Evolutionary conservation across 129 eudicot species (phyloP).

Genomic region (Centrapalus pauciflorus): DNA sequence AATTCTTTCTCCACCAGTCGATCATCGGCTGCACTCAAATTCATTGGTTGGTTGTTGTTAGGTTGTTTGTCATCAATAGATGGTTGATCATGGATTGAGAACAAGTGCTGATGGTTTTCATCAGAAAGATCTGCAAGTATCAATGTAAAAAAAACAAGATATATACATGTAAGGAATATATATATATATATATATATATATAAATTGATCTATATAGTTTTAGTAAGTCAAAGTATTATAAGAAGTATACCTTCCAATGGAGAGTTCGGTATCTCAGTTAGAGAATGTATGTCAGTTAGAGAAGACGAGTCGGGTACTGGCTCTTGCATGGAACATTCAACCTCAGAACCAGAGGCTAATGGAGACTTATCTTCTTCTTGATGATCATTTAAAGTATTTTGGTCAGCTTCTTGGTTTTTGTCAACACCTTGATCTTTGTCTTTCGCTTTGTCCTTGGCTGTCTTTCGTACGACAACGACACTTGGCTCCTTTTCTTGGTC

Average conservation of each 20-base stretch:
- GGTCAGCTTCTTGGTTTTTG: slow-evolving; percentile 7
- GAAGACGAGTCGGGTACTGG: slow-evolving; percentile 7
- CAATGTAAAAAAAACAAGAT: slow-evolving; percentile 7
- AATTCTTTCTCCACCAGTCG: neutral
- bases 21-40: neutral
- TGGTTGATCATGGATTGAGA: slow-evolving; percentile 10
- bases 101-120: neutral
- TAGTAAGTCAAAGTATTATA: too few relatives aligned
- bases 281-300: slow-evolving; percentile 6
- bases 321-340: slow-evolving; percentile 15
- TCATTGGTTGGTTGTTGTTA: neutral
- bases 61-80: slow-evolving; percentile 1
- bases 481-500: slow-evolving; percentile 18
- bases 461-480: neutral
- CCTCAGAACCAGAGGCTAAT: neutral
- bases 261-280: slow-evolving; percentile 14
- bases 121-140: slow-evolving; percentile 10
- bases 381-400: slow-evolving; percentile 7
- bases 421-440: slow-evolving; percentile 12
- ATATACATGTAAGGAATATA: neutral
- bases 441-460: slow-evolving; percentile 3
- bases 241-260: slow-evolving; percentile 28
- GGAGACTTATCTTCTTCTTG: slow-evolving; percentile 12
- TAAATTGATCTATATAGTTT: too few relatives aligned
- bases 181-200: too few relatives aligned